Evolutionary conservation across 371 early-diverging fungal species (phyloP).

Genomic region (Blyttiomyces sp.): DNA sequence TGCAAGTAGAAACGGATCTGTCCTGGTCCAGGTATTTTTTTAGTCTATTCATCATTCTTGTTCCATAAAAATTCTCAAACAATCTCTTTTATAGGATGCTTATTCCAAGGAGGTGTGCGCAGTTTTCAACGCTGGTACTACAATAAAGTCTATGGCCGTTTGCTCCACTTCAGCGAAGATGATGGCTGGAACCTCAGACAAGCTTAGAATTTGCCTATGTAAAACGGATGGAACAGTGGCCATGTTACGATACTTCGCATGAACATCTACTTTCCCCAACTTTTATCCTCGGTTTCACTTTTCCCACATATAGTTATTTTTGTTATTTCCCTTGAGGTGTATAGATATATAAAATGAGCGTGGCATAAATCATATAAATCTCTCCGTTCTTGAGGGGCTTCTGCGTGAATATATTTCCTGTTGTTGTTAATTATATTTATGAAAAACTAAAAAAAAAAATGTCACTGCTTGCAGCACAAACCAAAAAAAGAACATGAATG

Average conservation of each 20-base stretch:
- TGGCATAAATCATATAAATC: too few species aligned
- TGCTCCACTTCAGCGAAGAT: not conserved
- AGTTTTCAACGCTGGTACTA: conserved; percentile 14
- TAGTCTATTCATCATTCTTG: not conserved
- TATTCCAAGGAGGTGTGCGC: conserved; percentile 23
- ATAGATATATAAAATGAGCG: too few species aligned
- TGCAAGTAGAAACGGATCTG: conserved; percentile 19
- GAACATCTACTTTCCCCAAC: too few species aligned
- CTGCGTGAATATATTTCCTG: too few species aligned
- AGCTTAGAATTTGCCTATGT: conserved; percentile 9
- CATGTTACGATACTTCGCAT: conserved; percentile 11
- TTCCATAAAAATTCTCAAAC: not conserved
- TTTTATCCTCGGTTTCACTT: too few species aligned
- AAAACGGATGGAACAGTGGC: conserved; percentile 21
- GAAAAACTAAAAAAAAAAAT: too few species aligned
- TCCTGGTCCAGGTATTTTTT: conserved; percentile 20
- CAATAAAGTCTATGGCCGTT: conserved; percentile 13
- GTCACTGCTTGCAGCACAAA: too few species aligned
- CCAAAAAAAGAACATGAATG: too few species aligned
- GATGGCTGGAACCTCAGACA: not conserved
- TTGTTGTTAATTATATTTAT: too few species aligned
- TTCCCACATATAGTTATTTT: too few species aligned
- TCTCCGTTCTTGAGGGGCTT: too few species aligned
- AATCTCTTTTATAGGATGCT: conserved; percentile 11
- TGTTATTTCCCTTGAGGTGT: too few species aligned